Conservation (phyloP, 441 rosid species). For the Brassica hybrid region DNA sequence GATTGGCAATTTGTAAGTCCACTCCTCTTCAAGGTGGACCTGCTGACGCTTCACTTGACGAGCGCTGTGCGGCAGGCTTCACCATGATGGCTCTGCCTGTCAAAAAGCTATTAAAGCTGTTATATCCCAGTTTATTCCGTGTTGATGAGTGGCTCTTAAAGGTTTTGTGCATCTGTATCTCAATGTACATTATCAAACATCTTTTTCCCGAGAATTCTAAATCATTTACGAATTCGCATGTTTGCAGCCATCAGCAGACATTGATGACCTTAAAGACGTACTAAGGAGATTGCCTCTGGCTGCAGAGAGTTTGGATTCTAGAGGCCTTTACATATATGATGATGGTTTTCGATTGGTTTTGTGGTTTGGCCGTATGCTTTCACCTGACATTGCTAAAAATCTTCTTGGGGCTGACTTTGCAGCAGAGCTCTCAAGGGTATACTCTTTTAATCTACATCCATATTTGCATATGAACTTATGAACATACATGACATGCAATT, state of each 20-base stretch:
- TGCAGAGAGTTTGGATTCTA: slow-evolving; percentile 88
- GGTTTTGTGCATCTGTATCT: slow-evolving; percentile 51
- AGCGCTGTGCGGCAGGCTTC: slow-evolving; percentile 90
- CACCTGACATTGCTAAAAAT: slow-evolving; percentile 61
- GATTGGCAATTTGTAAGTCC: slow-evolving; percentile 88
- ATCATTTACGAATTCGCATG: slow-evolving; percentile 18
- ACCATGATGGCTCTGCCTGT: slow-evolving; percentile 95
- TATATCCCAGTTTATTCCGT: slow-evolving; percentile 86
- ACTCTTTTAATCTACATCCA: too few species aligned
- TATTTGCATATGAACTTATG: too few species aligned
- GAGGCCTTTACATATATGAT: slow-evolving; percentile 91
- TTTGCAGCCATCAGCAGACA: slow-evolving; percentile 65
- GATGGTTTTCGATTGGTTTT: slow-evolving; percentile 85
- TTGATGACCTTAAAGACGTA: slow-evolving; percentile 47
- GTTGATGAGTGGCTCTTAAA: slow-evolving; percentile 79
- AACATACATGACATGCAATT: too few species aligned
- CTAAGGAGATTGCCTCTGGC: slow-evolving; percentile 69
- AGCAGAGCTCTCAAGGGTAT: too few species aligned
- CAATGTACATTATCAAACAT: slow-evolving; percentile 1
- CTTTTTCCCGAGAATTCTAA: slow-evolving; percentile 21
- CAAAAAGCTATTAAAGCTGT: slow-evolving; percentile 77
- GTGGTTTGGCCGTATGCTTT: slow-evolving; percentile 96
- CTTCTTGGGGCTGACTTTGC: too few species aligned
- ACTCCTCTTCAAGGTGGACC: slow-evolving; percentile 82
- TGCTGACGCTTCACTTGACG: slow-evolving; percentile 88